A percentile compares a stretch with the other conserved stretches of the same genome.
These are phyloP conservation scores for Naematelia encephala DNA, from an alignment of 768 basidiomycete species.

Conservation along the genomic window DNA sequence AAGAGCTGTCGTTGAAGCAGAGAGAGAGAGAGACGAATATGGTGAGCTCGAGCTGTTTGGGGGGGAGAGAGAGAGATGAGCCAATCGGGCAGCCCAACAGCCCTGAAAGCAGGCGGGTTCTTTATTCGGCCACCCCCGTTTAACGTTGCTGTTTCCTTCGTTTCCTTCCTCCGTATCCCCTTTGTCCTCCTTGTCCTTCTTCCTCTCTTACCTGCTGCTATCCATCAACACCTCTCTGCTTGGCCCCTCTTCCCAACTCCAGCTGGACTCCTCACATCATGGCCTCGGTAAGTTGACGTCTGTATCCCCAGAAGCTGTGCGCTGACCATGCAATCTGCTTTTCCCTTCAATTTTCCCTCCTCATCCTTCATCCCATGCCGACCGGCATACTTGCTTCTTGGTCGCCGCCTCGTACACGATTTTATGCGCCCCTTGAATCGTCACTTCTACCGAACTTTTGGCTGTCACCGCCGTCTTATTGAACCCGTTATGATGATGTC, in stretches of 20 bases:
- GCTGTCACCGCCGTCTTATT: too few relatives aligned
- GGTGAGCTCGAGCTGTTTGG: too few relatives aligned
- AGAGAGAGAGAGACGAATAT: not conserved
- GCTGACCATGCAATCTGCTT: not conserved
- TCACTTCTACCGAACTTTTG: too few relatives aligned
- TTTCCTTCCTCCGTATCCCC: not conserved
- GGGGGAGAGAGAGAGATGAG: too few relatives aligned
- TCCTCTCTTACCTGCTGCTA: not conserved
- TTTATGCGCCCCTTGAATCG: too few relatives aligned
- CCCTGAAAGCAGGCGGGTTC: too few relatives aligned
- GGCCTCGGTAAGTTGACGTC: not conserved
- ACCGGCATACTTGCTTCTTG: conserved; percentile 1
- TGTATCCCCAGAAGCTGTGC: not conserved
- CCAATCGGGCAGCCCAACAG: too few relatives aligned
- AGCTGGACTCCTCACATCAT: not conserved
- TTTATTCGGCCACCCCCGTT: not conserved
- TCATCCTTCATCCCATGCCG: not conserved
- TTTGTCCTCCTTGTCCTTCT: not conserved
- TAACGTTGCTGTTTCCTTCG: too few relatives aligned
- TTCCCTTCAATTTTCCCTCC: conserved; percentile 3
- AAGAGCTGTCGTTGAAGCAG: not conserved
- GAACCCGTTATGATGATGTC: too few relatives aligned
- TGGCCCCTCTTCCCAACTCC: too few relatives aligned
- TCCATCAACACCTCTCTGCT: too few relatives aligned
- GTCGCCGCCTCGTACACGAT: too few relatives aligned